Conservation (phyloP, 768 basidiomycete genomes). For the Dentipellis fragilis region DNA sequence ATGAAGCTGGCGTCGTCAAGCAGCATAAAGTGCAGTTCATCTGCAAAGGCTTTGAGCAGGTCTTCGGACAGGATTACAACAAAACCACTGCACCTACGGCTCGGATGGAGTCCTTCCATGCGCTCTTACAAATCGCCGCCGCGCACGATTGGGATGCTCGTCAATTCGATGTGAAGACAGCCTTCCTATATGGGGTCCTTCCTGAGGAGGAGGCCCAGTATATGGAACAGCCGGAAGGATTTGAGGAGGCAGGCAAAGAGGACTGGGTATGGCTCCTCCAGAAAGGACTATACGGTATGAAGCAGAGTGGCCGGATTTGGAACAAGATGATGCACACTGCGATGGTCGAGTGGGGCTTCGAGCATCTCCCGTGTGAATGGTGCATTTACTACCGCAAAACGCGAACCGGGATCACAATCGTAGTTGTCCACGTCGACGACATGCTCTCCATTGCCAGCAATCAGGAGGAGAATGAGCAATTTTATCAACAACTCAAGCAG, state of each 20-base stretch:
- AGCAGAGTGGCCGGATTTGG: slow-evolving; percentile 25
- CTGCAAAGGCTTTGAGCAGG: slow-evolving; percentile 31
- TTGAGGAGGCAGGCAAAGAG: slow-evolving; percentile 2
- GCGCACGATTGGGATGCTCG: slow-evolving; percentile 24
- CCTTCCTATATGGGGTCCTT: slow-evolving; percentile 26
- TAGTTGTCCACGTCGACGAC: slow-evolving; percentile 17
- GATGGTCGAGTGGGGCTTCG: not conserved
- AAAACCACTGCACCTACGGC: slow-evolving; percentile 32
- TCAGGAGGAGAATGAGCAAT: not conserved
- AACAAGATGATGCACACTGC: slow-evolving; percentile 18
- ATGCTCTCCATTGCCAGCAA: slow-evolving; percentile 20
- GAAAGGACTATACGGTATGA: slow-evolving; percentile 27
- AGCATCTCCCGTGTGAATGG: not conserved
- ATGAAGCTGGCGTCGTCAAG: slow-evolving; percentile 16
- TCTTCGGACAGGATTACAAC: slow-evolving; percentile 31
- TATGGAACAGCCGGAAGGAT: slow-evolving; percentile 26
- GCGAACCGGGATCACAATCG: not conserved
- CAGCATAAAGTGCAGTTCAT: slow-evolving; percentile 30
- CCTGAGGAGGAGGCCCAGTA: slow-evolving; percentile 20
- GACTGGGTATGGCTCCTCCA: slow-evolving; percentile 5
- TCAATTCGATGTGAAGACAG: slow-evolving; percentile 31
- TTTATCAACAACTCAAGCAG: slow-evolving; percentile 17
- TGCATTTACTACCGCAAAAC: not conserved
- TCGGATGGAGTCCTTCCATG: slow-evolving; percentile 27
- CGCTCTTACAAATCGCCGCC: slow-evolving; percentile 28